A percentile compares a stretch with the other conserved stretches of the same genome.
Conservation (phyloP, 257 asterid species). For the Ilex aquifolium region DNA sequence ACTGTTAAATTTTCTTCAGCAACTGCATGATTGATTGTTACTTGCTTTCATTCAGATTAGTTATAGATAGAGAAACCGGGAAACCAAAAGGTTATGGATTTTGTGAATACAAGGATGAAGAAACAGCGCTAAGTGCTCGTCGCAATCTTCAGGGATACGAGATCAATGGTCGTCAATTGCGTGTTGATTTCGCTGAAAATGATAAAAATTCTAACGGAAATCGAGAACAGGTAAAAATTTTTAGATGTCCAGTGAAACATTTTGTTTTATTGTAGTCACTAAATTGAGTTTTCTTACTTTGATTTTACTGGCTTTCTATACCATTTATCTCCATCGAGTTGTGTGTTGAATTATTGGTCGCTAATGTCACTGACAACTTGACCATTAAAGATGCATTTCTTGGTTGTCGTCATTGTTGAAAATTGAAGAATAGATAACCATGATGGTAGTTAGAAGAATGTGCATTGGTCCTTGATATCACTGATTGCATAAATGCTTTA, state of each 20-base stretch:
- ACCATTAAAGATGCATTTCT: too few relatives aligned
- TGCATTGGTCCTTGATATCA: too few relatives aligned
- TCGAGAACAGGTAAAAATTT: constrained; percentile 59
- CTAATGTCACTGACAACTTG: too few relatives aligned
- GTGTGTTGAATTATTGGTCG: too few relatives aligned
- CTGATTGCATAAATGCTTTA: too few relatives aligned
- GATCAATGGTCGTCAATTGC: constrained; percentile 88
- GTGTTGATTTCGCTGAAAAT: constrained; percentile 95
- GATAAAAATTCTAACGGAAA: constrained; percentile 74
- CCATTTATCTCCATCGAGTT: too few relatives aligned
- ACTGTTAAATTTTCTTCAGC: background rate
- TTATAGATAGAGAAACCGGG: constrained; percentile 93
- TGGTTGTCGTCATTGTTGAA: too few relatives aligned
- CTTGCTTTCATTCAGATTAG: constrained; percentile 46
- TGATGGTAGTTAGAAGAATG: too few relatives aligned
- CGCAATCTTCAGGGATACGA: constrained; percentile 90
- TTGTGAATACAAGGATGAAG: constrained; percentile 96
- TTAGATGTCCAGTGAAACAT: constrained; percentile 3
- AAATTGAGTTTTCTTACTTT: background rate
- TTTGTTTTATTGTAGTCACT: background rate
- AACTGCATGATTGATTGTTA: background rate
- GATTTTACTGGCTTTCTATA: background rate
- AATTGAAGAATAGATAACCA: too few relatives aligned
- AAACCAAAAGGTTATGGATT: constrained; percentile 96
- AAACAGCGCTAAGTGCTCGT: constrained; percentile 93